Base-by-base conservation (phyloP, 148 eudicot genomes). In the Fallopia convolvulus region DNA sequence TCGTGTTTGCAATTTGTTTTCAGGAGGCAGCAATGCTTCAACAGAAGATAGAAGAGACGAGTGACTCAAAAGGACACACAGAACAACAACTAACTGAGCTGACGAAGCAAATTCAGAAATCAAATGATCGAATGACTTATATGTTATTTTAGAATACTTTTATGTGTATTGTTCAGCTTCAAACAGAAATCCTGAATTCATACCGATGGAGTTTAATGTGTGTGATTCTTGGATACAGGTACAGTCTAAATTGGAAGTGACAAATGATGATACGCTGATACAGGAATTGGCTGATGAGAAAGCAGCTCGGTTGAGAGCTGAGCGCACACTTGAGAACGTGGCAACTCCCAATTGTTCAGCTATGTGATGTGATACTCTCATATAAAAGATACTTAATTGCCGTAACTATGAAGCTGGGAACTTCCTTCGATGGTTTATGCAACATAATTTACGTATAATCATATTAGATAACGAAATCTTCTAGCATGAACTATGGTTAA, bases 281-380 rank as follows among this genome's bases (percentile, higher is more conserved):
- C 81, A 81, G 53, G 90, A 90, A 52, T 82, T 93, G 82, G 94
- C 90, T 1, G 87, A 84, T 83, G 97, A 93, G 83, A 94, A 91
- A 32, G 90, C 85, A 47, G 98, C 97, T 7, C 79, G 98, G 13
- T 41, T 88, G 84, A 83, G 70, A 79, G 90, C 98, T 7, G 97
- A 90, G 77, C 80, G 87, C 46, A 42, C 46, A 42, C 46, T 42
- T 42, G 46, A 42, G 46, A 6, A 8, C 8, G 46, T 42, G 46
- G 9, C 46, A 42, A 42, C 46, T 42, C 46, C 46, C 46, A 42
- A 42, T 42, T 42, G 46, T 42, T 42, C 46, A 42, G 6, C 6
- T 42, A 42, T 42, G 46, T 42, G 46, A 42, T 42, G 1, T 8
- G 8, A 8, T 6, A 42, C 10, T 8, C 8, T 8, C 6, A 0